These are phyloP conservation scores for Ceratocystis alfenasii DNA, from an alignment of 2,329 filamentous ascomycete genomes.

Conservation along the genomic window DNA sequence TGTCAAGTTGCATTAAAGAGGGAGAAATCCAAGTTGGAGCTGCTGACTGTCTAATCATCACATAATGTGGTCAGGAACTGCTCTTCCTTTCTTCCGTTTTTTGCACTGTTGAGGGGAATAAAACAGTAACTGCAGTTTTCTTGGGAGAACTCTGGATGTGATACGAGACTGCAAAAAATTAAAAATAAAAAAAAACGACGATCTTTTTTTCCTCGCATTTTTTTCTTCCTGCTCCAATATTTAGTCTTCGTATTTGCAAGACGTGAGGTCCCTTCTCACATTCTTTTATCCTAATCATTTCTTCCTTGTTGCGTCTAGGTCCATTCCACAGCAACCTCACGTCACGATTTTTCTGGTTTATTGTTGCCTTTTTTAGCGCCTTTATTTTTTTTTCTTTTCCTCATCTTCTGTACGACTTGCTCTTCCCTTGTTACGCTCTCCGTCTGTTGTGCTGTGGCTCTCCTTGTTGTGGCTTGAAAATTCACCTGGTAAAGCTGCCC, in stretches of 20 bases:
- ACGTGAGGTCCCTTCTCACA: background rate
- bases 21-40: background rate
- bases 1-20: background rate
- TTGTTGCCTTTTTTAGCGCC: constrained; percentile 4
- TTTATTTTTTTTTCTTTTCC: background rate
- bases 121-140: background rate
- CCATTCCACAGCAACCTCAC: background rate
- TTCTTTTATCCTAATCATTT: background rate
- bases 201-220: background rate
- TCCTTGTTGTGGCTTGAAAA: constrained; percentile 5
- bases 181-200: background rate
- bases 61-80: background rate
- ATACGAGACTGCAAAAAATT: background rate
- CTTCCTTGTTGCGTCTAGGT: background rate
- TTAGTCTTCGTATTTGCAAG: background rate
- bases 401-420: background rate
- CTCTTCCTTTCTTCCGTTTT: background rate
- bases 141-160: constrained; percentile 9
- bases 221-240: background rate
- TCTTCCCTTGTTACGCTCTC: background rate
- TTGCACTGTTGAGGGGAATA: background rate
- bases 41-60: background rate
- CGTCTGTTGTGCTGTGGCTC: background rate
- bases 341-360: background rate
- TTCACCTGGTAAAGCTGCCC: background rate